Percentiles rank a stretch among this genome's conserved stretches.
Conservation (phyloP, 371 early-diverging fungal genomes). For the Circinella minor region DNA sequence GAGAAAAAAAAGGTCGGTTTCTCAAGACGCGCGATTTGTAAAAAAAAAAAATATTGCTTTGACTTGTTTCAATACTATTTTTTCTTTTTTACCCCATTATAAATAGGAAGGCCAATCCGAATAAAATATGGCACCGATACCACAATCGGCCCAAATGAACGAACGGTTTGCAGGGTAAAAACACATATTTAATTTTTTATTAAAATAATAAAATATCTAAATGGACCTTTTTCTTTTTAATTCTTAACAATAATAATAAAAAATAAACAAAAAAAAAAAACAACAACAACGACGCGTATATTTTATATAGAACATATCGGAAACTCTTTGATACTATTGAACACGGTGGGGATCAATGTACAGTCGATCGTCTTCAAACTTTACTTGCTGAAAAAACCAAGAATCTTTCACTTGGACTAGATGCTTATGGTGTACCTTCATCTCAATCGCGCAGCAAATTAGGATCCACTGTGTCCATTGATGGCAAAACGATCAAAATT, state of each 20-base stretch:
- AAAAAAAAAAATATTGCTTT: too few relatives aligned
- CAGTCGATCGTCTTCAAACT: constrained; percentile 50
- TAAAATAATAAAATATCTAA: too few relatives aligned
- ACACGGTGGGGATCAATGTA: constrained; percentile 47
- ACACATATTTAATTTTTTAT: too few relatives aligned
- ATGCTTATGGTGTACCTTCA: constrained; percentile 36
- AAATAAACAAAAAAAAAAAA: too few relatives aligned
- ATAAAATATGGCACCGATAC: not conserved
- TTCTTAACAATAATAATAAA: too few relatives aligned
- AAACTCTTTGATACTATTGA: constrained; percentile 50
- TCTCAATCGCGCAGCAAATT: constrained; percentile 40
- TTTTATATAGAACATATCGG: constrained; percentile 40
- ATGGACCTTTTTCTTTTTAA: too few relatives aligned
- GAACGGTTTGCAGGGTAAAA: not conserved
- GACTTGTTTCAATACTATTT: too few relatives aligned
- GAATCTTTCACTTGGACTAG: constrained; percentile 38
- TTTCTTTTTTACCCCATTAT: too few relatives aligned
- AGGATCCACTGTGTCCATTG: constrained; percentile 27
- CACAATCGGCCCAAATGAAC: constrained; percentile 1
- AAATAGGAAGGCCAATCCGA: too few relatives aligned
- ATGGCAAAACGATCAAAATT: constrained; percentile 41
- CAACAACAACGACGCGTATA: too few relatives aligned
- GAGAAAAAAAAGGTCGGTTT: too few relatives aligned
- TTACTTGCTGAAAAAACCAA: constrained; percentile 41
- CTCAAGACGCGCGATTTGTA: too few relatives aligned